A percentile compares a stretch with the other conserved stretches of the same genome.
Evolutionary conservation across 1,139 yeast genomes (phyloP).

Genomic region (Petasospora fabianii): DNA sequence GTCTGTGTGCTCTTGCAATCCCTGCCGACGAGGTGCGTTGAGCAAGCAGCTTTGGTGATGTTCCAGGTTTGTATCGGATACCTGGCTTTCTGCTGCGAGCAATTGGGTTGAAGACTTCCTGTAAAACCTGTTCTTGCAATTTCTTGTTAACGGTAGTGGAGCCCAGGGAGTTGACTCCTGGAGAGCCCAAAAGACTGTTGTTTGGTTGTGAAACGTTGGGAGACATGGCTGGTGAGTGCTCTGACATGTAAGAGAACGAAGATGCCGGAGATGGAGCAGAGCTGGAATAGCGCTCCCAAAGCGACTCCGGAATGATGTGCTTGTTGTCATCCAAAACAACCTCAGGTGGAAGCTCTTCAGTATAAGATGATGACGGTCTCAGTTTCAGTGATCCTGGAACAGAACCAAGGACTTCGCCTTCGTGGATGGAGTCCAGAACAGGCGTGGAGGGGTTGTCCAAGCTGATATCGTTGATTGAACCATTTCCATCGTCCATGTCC

Average conservation of each 20-base stretch:
- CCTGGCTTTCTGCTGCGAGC: slow-evolving; percentile 14
- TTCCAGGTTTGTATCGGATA: slow-evolving; percentile 12
- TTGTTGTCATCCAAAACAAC: slow-evolving; percentile 84
- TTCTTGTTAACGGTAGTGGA: slow-evolving; percentile 63
- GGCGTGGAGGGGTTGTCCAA: slow-evolving; percentile 19
- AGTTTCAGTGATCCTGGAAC: slow-evolving; percentile 12
- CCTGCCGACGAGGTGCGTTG: slow-evolving; percentile 9
- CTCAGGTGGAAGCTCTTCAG: slow-evolving; percentile 55
- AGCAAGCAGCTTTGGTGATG: slow-evolving; percentile 19
- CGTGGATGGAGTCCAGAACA: slow-evolving; percentile 16
- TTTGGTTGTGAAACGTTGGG: slow-evolving; percentile 5
- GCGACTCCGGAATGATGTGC: slow-evolving; percentile 80
- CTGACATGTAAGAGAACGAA: slow-evolving; percentile 27
- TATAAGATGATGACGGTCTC: slow-evolving; percentile 20
- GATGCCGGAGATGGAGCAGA: slow-evolving; percentile 51
- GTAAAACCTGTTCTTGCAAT: slow-evolving; percentile 60
- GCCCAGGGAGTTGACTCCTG: slow-evolving; percentile 37
- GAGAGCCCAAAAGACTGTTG: slow-evolving; percentile 11
- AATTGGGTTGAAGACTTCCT: slow-evolving; percentile 66
- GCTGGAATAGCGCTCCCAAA: slow-evolving; percentile 58
- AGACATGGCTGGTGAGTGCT: slow-evolving; percentile 17
- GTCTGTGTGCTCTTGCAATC: slow-evolving; percentile 14
- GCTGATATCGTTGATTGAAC: slow-evolving; percentile 15
- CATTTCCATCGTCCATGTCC: slow-evolving; percentile 13
- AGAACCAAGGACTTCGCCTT: slow-evolving; percentile 9